These are phyloP conservation scores for Penicillium fuscoglaucum DNA, from an alignment of 2,329 filamentous ascomycete genomes.

Conservation along the genomic window DNA sequence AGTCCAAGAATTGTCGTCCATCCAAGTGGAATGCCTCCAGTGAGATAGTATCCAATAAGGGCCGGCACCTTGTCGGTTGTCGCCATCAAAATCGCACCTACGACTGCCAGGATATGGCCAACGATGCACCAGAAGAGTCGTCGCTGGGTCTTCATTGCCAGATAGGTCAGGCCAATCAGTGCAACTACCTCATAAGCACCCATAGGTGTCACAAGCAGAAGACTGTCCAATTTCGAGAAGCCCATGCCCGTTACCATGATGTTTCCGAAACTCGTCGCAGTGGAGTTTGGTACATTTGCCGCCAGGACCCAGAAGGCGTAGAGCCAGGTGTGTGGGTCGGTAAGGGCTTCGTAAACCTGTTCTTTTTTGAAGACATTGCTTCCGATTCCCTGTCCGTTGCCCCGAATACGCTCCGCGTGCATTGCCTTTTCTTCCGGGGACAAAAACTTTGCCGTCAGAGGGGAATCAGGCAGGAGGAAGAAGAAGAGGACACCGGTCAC, in stretches of 20 bases:
- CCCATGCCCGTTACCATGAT: constrained; percentile 43
- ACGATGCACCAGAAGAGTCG: constrained; percentile 39
- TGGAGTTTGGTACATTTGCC: constrained; percentile 42
- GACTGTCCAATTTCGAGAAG: constrained; percentile 34
- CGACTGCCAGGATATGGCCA: constrained; percentile 39
- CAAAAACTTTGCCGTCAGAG: constrained; percentile 36
- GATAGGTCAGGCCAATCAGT: constrained; percentile 39
- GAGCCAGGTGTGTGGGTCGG: constrained; percentile 41
- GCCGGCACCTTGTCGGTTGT: constrained; percentile 39
- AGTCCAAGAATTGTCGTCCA: constrained; percentile 43
- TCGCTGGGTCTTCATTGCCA: constrained; percentile 39
- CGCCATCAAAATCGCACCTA: constrained; percentile 43
- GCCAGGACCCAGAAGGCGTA: constrained; percentile 39
- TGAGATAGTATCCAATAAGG: constrained; percentile 43
- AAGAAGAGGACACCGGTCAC: constrained; percentile 40
- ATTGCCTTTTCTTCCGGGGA: constrained; percentile 33
- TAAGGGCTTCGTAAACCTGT: constrained; percentile 38
- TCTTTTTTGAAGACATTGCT: constrained; percentile 36
- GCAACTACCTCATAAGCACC: constrained; percentile 43
- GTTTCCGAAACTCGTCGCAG: constrained; percentile 41
- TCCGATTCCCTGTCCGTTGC: constrained; percentile 41
- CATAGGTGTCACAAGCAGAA: constrained; percentile 41
- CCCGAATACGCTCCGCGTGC: constrained; percentile 36
- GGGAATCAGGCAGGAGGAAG: constrained; percentile 41
- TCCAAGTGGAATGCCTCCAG: constrained; percentile 40